A percentile compares a stretch with the other conserved stretches of the same genome.
phyloP scores from a whole-genome alignment of 2,329 filamentous ascomycete genomes.

The Torrubiella hemipterigena region DNA sequence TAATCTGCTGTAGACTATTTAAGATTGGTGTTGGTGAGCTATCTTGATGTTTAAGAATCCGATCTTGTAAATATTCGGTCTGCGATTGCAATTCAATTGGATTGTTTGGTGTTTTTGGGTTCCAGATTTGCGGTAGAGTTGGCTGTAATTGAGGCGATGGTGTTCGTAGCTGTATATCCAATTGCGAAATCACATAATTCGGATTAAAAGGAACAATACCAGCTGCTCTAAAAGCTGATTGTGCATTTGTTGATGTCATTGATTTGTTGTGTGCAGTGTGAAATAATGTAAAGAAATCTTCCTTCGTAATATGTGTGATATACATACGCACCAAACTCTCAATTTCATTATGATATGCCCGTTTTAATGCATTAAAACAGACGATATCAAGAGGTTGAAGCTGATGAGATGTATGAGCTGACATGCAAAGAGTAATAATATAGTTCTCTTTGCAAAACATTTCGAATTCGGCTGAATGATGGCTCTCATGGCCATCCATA shows the following conservation, averaged over 20 bases:
- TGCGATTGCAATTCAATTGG: background rate
- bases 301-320: conserved; percentile 18
- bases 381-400: conserved; percentile 25
- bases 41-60: conserved; percentile 2
- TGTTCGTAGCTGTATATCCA: conserved; percentile 14
- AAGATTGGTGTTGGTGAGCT: conserved; percentile 5
- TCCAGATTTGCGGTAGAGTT: background rate
- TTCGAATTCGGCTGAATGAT: conserved; percentile 21
- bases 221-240: conserved; percentile 16
- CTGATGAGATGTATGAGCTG: conserved; percentile 20
- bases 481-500: conserved; percentile 22
- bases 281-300: conserved; percentile 15
- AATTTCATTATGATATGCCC: conserved; percentile 16
- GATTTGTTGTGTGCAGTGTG: conserved; percentile 12
- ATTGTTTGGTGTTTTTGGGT: background rate
- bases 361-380: conserved; percentile 23
- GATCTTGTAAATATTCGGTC: conserved; percentile 2
- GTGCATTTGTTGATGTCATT: conserved; percentile 16
- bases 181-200: conserved; percentile 18
- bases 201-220: conserved; percentile 18
- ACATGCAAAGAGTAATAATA: conserved; percentile 24
- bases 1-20: conserved; percentile 1
- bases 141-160: conserved; percentile 3
- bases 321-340: conserved; percentile 13
- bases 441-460: conserved; percentile 20